These are phyloP conservation scores for Coemansia sp. DNA, from an alignment of 192 early-diverging fungal genomes.

Conservation along the genomic window DNA sequence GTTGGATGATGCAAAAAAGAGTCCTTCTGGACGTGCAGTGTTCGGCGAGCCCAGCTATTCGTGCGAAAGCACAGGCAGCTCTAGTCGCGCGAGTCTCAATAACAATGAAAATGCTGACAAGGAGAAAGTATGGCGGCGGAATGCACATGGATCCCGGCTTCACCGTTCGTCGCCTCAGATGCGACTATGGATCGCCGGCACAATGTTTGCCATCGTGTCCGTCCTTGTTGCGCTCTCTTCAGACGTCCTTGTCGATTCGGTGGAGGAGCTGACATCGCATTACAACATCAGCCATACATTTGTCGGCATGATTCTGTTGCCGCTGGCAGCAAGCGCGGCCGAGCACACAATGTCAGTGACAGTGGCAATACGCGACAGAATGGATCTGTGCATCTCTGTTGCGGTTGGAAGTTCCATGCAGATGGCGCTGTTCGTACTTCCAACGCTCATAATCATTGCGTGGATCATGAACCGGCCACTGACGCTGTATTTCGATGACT, in stretches of 20 bases:
- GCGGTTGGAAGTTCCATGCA: slow-evolving; percentile 85
- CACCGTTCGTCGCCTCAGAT: slow-evolving; percentile 55
- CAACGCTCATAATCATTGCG: slow-evolving; percentile 74
- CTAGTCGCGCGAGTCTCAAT: not conserved
- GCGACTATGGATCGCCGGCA: slow-evolving; percentile 59
- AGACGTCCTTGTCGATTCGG: slow-evolving; percentile 76
- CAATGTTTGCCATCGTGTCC: slow-evolving; percentile 62
- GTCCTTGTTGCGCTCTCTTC: slow-evolving; percentile 75
- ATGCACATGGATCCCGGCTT: slow-evolving; percentile 13
- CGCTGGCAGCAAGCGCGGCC: slow-evolving; percentile 85
- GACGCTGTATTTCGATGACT: slow-evolving; percentile 80
- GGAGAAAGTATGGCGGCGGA: slow-evolving; percentile 6
- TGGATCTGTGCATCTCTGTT: slow-evolving; percentile 75
- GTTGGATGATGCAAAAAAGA: not conserved
- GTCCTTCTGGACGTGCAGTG: not conserved
- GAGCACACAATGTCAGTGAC: slow-evolving; percentile 86
- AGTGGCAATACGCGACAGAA: slow-evolving; percentile 87
- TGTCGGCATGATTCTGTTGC: slow-evolving; percentile 90
- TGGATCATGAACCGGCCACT: slow-evolving; percentile 75
- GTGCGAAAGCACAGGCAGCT: not conserved
- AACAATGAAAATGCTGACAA: slow-evolving; percentile 5
- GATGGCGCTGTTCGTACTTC: slow-evolving; percentile 79
- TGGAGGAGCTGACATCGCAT: slow-evolving; percentile 52
- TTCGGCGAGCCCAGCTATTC: not conserved
- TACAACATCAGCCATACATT: slow-evolving; percentile 79